Base-by-base conservation (phyloP, 495 filamentous ascomycete genomes). In the Annulohypoxylon nitens region DNA sequence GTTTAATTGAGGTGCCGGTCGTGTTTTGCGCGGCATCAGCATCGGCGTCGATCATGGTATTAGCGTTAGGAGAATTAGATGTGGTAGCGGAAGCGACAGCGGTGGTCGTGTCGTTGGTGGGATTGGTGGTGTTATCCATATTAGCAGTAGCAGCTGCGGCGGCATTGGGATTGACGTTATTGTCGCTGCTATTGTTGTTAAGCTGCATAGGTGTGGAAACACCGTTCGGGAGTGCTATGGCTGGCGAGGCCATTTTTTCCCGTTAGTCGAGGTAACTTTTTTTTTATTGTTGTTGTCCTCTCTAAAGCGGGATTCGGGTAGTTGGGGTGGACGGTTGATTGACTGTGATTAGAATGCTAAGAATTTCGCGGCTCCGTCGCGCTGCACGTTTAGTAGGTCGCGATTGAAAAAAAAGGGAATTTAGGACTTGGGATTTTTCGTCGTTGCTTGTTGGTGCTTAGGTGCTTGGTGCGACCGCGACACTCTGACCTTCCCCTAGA, bases 1-100 rank as follows among this genome's bases (percentile, higher is more conserved):
- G 84, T 81, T 88, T 88, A 77, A 81, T 81, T 51, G 84, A 82
- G 61, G 78, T 78, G 45, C 51, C 33, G 70, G 77, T 78, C 76
- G 78, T 66, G 18, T 78, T 81, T 37, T 83, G 82, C 71, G 83
- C 81, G 64, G 77, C 75, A 60, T 80, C 71, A 76, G 55, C 14
- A 11, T 79, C 74, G 63, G 33, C 45, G 53, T 67, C 47, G 25
- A 70, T n/a, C 57, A 43, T 62, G 10, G 1, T 50, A 30, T 48
- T 53, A 25, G 60, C 23, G 55, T 60, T 65, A 39, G 41, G 43
- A 43, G 18, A 41, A 70, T 47, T 50, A 34, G 69, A 12, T 39
- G 43, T 64, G 41, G 53, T 20, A 61, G 61, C 65, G 54, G 36
- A 11, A 61, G 20, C 34, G 61, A 69, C 47, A 30, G 30, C 5